Base-by-base conservation (phyloP, 768 basidiomycete species). In the Chiua virens region DNA sequence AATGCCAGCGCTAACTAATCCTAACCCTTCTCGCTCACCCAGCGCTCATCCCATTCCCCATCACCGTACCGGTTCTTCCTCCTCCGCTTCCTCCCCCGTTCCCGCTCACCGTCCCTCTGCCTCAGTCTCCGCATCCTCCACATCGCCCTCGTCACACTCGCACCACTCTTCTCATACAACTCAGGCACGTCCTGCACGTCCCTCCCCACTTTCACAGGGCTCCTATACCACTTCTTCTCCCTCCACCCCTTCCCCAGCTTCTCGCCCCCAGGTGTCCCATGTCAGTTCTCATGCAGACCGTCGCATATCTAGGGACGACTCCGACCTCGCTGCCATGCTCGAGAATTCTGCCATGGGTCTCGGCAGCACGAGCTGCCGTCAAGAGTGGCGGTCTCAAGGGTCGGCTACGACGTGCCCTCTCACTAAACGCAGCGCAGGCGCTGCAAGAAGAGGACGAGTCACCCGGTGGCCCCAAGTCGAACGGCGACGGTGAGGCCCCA, bases 221-320 rank as follows among this genome's bases (percentile, higher is more conserved):
- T 50, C 64, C 3, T 67, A 62, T 9, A 42, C 55, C 0, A 59
- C 52, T 45, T 38, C 62, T 10, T 36, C 57, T 13, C 49, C 54
- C 2, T 27, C 63, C 28, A 23, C 25, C 50, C 59, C 48, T 39
- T 54, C 53, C 9, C 55, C 46, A 9, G 35, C 42, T 8, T 48
- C 63, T 49, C 57, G 67, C 47, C 17, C 68, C 22, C 58, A 69
- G 56, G 42, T 61, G 54, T 56, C 70, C 30, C 67, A 59, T 32
- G 79, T 72, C 49, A 80, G 77, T 53, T 77, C 81, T 9, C 81
- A 82, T 23, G 69, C 81, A 3, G 87, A 89, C 67, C 82, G 85
- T 61, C 82, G 88, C 46, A 86, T 87, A 80, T 89, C 88, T 20
- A 79, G 80, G 53, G 86, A 88, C 68, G 87, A 89, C 60, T 85